Evolutionary conservation across 805 yeast species (phyloP).

Genomic region (Yarrowia porcina): DNA sequence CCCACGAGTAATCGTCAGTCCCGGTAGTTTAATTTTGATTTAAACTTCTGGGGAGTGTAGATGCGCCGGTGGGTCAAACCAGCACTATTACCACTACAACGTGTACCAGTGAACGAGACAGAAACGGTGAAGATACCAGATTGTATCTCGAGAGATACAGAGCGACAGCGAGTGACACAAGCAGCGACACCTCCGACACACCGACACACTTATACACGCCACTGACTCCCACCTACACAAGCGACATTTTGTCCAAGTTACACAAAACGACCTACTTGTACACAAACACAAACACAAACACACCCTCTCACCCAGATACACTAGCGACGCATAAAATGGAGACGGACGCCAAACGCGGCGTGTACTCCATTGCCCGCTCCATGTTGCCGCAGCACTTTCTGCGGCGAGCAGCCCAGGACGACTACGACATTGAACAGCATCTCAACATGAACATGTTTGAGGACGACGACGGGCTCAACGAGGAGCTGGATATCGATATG

Average conservation of each 20-base stretch:
- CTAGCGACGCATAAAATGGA: background rate
- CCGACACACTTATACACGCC: no score
- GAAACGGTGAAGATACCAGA: no score
- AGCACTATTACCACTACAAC: background rate
- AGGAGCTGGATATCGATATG: slow-evolving; percentile 16
- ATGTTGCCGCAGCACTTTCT: slow-evolving; percentile 21
- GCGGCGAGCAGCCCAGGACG: slow-evolving; percentile 23
- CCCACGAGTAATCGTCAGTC: slow-evolving; percentile 2
- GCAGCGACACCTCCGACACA: no score
- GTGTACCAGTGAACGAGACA: background rate
- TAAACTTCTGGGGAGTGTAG: background rate
- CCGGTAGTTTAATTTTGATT: background rate
- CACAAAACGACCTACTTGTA: no score
- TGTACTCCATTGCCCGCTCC: slow-evolving; percentile 20
- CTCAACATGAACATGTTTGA: slow-evolving; percentile 32
- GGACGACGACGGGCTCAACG: slow-evolving; percentile 18
- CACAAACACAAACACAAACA: background rate
- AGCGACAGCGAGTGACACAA: no score
- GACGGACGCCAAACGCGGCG: background rate
- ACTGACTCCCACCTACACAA: no score
- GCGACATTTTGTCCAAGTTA: no score
- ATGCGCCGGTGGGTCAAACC: background rate
- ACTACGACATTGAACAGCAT: slow-evolving; percentile 32
- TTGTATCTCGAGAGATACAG: no score
- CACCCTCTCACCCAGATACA: no score